A percentile compares a stretch with the other conserved stretches of the same genome.
These are phyloP conservation scores for Gracilaria caudata DNA, from an alignment of 23 red algal genomes.

Conservation along the genomic window DNA sequence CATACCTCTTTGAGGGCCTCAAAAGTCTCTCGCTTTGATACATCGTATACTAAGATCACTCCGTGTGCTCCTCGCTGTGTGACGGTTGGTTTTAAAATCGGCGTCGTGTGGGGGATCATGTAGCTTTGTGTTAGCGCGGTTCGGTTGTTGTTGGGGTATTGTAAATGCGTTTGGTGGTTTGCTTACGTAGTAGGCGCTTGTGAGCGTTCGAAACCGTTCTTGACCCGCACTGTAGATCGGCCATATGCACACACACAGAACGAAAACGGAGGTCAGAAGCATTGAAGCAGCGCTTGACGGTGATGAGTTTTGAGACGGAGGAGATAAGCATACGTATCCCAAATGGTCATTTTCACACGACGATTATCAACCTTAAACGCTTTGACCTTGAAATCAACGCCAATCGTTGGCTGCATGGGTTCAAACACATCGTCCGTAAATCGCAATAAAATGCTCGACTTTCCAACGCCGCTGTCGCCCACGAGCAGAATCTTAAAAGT, in stretches of 20 bases:
- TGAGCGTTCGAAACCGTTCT: constrained; percentile 91
- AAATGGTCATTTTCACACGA: constrained; percentile 81
- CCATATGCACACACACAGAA: neutral
- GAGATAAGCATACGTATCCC: constrained; percentile 80
- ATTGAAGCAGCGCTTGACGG: neutral
- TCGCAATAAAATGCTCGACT: constrained; percentile 80
- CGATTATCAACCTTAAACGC: constrained; percentile 75
- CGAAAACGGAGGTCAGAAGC: neutral
- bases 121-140: neutral
- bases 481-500: constrained; percentile 93
- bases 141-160: neutral
- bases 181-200: constrained; percentile 83
- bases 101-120: neutral
- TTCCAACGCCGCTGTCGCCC: constrained; percentile 87
- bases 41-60: constrained; percentile 84
- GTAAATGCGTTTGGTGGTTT: neutral
- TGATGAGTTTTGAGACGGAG: neutral
- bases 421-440: constrained; percentile 88
- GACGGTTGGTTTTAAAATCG: neutral
- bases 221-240: constrained; percentile 66
- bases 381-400: constrained; percentile 87
- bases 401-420: constrained; percentile 78
- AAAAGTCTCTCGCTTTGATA: constrained; percentile 76
- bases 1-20: constrained; percentile 71
- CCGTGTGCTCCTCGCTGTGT: constrained; percentile 81